Evolutionary conservation across 75 land plant species (phyloP).

Genomic region (Picea glauca): DNA sequence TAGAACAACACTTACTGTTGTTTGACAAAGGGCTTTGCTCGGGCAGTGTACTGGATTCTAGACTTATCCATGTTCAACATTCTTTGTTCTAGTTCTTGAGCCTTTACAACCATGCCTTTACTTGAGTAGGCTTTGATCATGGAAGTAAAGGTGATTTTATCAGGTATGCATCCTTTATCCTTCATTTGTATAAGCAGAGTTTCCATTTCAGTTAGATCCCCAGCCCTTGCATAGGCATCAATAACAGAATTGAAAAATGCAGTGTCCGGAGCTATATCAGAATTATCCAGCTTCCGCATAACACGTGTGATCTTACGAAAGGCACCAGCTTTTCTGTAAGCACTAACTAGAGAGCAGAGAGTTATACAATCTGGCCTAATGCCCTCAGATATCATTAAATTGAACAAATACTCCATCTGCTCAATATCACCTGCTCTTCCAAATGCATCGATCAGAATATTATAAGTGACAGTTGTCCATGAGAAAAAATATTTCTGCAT

Average conservation of each 20-base stretch:
- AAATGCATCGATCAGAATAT: conserved; percentile 79
- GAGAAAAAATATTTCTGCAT: conserved; percentile 75
- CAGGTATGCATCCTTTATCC: conserved; percentile 53
- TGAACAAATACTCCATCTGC: conserved; percentile 67
- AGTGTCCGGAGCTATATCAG: conserved; percentile 60
- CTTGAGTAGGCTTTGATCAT: conserved; percentile 53
- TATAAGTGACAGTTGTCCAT: conserved; percentile 76
- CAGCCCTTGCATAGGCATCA: conserved; percentile 73
- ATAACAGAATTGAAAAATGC: conserved; percentile 77
- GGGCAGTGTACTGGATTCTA: background rate
- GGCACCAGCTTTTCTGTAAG: conserved; percentile 57
- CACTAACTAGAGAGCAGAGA: conserved; percentile 67
- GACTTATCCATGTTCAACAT: background rate
- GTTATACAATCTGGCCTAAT: conserved; percentile 79
- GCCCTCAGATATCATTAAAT: conserved; percentile 65
- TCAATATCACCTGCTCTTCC: conserved; percentile 74
- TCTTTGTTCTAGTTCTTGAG: conserved; percentile 18
- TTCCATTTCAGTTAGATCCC: conserved; percentile 56
- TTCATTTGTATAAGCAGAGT: conserved; percentile 68
- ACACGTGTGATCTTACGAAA: conserved; percentile 51
- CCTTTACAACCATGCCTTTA: conserved; percentile 29
- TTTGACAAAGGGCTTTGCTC: background rate
- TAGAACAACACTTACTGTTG: background rate
- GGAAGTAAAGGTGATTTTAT: conserved; percentile 57
- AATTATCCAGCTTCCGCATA: conserved; percentile 58